Evolutionary conservation across 169 alveolate genomes (phyloP), one percentile per base, ranked within the genome.

Genomic region (Plasmodium reichenowi): DNA sequence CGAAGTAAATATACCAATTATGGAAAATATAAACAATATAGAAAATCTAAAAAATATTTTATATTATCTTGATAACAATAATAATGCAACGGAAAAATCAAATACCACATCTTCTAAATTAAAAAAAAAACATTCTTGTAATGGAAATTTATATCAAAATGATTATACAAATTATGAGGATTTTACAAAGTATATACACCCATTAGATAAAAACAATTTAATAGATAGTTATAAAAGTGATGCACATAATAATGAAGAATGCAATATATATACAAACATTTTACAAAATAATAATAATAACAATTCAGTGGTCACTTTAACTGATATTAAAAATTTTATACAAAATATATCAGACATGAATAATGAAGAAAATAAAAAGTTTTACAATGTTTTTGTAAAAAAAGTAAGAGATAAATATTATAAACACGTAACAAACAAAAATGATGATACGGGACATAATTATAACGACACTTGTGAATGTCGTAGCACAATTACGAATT

Each of bases 331-430:
- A 32, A 64, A n/a, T n/a, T 64, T 64, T 10, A 64, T 64, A 29
- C 73, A 64, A 32, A 64, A 64, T 38, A 64, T 64, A 64, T 64
- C 47, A 6, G 29, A 64, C 13, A 13, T 64, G 4, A 64, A 64
- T 13, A 64, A 64, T 32, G n/a, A 64, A 38, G 59, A 64, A 12
- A 64, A 64, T 32, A 38, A 26, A 0, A 64, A 64, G 32, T 26
- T 64, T 64, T 64, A 64, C 43, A 52, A 64, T 38, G 43, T 3
- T 24, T 64, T 29, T 32, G 43, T 64, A 13, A 64, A 52, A 3
- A 64, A 64, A 38, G 2, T 29, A 0, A 24, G 5, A 64, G 43
- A 64, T 32, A 29, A 26, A 24, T 20, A 38, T 13, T 38, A 32
- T 32, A 13, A 64, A 38, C 38, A 32, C 8, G 45, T 32, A 32